Evolutionary conservation across 331 rosid genomes (phyloP), one percentile per base, ranked within the genome.

Genomic region (Pyracantha coccinea): DNA sequence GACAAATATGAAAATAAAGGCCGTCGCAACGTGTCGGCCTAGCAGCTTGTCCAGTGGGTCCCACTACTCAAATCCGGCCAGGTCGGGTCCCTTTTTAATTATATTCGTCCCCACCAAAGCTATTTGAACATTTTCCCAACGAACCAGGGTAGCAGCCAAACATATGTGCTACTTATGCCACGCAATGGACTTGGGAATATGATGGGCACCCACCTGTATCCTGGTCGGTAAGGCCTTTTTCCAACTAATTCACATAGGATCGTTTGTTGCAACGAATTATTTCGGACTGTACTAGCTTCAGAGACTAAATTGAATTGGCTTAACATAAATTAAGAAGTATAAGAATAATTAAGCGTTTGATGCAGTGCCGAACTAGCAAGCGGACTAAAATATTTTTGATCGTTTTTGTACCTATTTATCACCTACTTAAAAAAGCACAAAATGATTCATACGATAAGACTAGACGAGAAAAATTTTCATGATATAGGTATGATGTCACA

Each of bases 11-110:
- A 11, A 41, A 0, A 9, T 9, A 38, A 38, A 35, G 60, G 17
- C 4, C 7, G 41, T 55, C 63, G 19, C 69, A 44, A 67, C 78
- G 78, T 45, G 82, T 59, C 74, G 47, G 65, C 27, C 6, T 5
- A 32, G 4, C 25, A 29, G 66, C 50, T 1, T 25, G 16, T 8
- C 7, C 5, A 52, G 24, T 33, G 55, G 81, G 76, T 45, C 66
- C 72, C 76, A 70, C 76, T 14, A 8, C 5, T 12, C 20, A 13
- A 9, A 32, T 6, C 21, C 9, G 12, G 58, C 25, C 69, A 58
- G 25, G 38, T 29, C 61, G 33, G 35, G 10, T 45, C 4, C 16
- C 10, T 45, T n/a, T n/a, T 31, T n/a, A 25, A 20, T 65, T 29
- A 29, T 20, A n/a, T n/a, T 16, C 52, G 7, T 64, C 60, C 9